Evolutionary conservation across 2,329 filamentous ascomycete species (phyloP).

Genomic region (Xylariales sp.): DNA sequence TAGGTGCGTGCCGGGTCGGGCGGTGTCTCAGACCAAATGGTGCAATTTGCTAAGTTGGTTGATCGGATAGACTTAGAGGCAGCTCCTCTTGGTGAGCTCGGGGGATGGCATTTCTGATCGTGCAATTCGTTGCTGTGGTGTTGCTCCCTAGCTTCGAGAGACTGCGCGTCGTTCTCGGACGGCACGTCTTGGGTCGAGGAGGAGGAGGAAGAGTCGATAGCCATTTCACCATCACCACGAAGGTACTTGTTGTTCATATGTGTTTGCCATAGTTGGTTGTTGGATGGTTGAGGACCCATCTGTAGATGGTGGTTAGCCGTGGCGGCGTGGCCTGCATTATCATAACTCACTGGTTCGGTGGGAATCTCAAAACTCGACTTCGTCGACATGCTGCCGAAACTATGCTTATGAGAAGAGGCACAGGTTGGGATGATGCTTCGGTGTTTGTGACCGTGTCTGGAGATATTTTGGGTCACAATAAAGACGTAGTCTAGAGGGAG

Average conservation of each 20-base stretch:
- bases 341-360: too few relatives aligned
- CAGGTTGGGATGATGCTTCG: not conserved
- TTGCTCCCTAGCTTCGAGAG: not conserved
- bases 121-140: not conserved
- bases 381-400: not conserved
- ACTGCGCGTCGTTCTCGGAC: not conserved
- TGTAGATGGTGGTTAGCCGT: too few relatives aligned
- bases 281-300: too few relatives aligned
- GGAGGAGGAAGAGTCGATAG: not conserved
- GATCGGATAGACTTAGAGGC: not conserved
- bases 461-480: not conserved
- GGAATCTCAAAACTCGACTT: not conserved
- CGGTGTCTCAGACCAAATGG: not conserved
- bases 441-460: not conserved
- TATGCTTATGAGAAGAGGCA: not conserved
- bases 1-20: not conserved
- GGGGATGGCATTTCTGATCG: not conserved
- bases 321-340: too few relatives aligned
- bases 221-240: not conserved
- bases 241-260: not conserved
- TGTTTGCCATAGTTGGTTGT: too few relatives aligned
- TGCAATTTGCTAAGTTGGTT: not conserved
- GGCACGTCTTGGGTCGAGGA: not conserved
- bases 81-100: not conserved
- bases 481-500: not conserved